Base-by-base conservation (phyloP, 768 basidiomycete species). In the Boletus subparvulus region DNA sequence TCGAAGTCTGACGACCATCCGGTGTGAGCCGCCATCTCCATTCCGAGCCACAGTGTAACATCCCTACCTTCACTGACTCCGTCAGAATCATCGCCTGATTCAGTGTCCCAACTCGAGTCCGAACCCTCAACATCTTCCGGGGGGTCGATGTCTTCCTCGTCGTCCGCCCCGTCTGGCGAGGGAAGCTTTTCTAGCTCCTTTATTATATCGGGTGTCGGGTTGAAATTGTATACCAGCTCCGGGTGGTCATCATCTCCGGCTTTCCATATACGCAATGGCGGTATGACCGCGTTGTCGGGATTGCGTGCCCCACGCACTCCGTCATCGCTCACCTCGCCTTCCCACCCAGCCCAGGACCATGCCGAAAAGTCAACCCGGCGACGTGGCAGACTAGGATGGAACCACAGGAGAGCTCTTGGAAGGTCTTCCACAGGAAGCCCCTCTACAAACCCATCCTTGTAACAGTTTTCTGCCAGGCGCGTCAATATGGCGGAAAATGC, bases 291-390 rank as follows among this genome's bases (percentile, higher is more conserved):
- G 0, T 44, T 11, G 6, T 28, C 0, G 12, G 30, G 7, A 19
- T 44, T 17, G 5, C 30, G 19, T 4, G 37, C 21, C 24, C 36
- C 60, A 17, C 3, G 0, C 6, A 46, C 37, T 6, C 17, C n/a
- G 9, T 14, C 26, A 10, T 26, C 40, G 26, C 2, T 37, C 12
- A 56, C 54, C 10, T 0, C 32, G 4, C 55, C 57, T 2, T 59
- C 52, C 56, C 60, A 65, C 4, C 54, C 57, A 14, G 42, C 52
- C 61, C 60, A 61, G 21, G 63, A 60, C 58, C 59, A 58, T 6
- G 52, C 24, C 0, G 47, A 44, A 32, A 54, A 65, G 2, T 24
- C 52, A 10, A 21, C 30, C 4, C 50, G 45, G 3, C 52, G 58
- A 16, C 54, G 59, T 9, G 55, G 50, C 14, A 16, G 30, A 16